Percentiles rank a stretch among this genome's conserved stretches.
phyloP scores from a whole-genome alignment of 2,329 filamentous ascomycete genomes.

The Rutstroemia sydowiana region DNA sequence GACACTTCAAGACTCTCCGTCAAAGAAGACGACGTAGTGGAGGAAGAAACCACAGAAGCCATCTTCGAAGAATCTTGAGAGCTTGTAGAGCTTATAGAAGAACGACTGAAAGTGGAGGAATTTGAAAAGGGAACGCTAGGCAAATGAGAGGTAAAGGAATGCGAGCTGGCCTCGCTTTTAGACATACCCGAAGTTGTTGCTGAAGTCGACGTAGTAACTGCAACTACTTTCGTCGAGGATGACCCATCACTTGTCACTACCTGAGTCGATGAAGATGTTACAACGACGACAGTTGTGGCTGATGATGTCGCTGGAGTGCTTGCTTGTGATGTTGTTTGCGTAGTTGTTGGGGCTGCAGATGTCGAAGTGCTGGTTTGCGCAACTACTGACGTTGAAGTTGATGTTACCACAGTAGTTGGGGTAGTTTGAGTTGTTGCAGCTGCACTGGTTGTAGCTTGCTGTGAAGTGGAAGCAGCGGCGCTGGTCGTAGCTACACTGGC shows the following conservation, averaged over 20 bases:
- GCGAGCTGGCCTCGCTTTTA: conserved; percentile 11
- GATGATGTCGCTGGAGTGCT: background rate
- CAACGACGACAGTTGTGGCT: background rate
- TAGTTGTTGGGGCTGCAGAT: conserved; percentile 5
- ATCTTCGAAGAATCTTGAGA: conserved; percentile 8
- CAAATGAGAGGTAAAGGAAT: conserved; percentile 15
- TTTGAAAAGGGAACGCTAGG: conserved; percentile 2
- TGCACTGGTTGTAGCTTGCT: no score
- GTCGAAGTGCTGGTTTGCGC: background rate
- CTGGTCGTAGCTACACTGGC: background rate
- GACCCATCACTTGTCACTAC: background rate
- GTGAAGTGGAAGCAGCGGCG: background rate
- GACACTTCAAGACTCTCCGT: background rate
- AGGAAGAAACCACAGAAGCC: background rate
- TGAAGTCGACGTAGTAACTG: conserved; percentile 7
- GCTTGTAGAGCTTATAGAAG: background rate
- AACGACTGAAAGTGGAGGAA: background rate
- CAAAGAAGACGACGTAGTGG: background rate
- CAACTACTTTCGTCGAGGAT: background rate
- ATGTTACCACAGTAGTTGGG: background rate
- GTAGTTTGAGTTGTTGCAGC: background rate
- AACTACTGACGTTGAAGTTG: background rate
- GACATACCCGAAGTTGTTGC: conserved; percentile 18
- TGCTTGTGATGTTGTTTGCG: background rate
- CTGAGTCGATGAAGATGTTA: background rate